Base-by-base conservation (phyloP, 1,139 yeast genomes). In the Waltiozyma sp. region DNA sequence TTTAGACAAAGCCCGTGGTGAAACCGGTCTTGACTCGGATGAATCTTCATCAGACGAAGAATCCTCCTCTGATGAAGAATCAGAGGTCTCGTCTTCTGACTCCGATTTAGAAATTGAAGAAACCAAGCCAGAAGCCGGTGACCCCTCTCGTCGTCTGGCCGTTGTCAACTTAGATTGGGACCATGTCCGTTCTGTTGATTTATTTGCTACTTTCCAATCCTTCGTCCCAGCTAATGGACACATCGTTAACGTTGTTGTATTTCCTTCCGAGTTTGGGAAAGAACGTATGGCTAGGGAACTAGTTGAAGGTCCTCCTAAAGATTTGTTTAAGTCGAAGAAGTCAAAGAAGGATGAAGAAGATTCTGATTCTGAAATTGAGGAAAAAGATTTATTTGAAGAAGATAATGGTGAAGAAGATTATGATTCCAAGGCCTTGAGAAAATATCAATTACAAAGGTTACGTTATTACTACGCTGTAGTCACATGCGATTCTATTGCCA, bases 131-230 rank as follows among this genome's bases (percentile, higher is more conserved):
- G 91, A 85, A 41, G 80, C 78, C 47, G 94, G 96, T 38, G 96
- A 89, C 2, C 95, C 95, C 26, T 72, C 95, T 0, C 66, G 68
- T 34, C 68, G 85, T 6, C 71, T 93, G 58, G 98, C 98, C 0
- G 95, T 82, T 2, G 98, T 93, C 28, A 93, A 93, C 57, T 70
- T 93, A 74, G 98, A 93, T 59, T 93, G 98, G 98, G 99, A 93
- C 54, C 85, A 91, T 57, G 71, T 93, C 19, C 73, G 78, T 42
- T 85, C 97, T 0, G 78, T 77, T 13, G 98, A 91, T 60, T 63
- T 93, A 50, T 77, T 86, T 85, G 95, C 95, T 6, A 83, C 97
- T 0, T 87, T 93, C 54, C 68, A 79, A 7, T 80, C 96, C 43
- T 93, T 93, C 65, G 82, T 85, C 18, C 96, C 96, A 15, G 64